Base-by-base conservation (phyloP, 2,329 filamentous ascomycete genomes). In the Epichloe coenophiala region DNA sequence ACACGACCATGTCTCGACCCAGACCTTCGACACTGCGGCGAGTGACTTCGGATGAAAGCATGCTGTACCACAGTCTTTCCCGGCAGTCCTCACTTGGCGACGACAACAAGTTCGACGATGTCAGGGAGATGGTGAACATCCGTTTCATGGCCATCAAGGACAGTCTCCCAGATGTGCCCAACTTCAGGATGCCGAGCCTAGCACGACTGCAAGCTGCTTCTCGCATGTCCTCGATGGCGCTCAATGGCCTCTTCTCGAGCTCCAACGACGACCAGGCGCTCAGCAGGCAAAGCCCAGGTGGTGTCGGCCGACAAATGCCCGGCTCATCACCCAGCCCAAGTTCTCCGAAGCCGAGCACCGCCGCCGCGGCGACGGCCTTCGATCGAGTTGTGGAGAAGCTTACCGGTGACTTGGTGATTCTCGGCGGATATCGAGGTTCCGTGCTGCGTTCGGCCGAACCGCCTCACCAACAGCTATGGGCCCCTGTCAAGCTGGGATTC, bases 361-460 rank as follows among this genome's bases (percentile, higher is more conserved):
- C 4, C 46, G 51, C 15, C 58, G 39, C 15, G 19, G 39, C 15
- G 19, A 59, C 63, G 19, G 56, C 67, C 59, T 63, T 80, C 55
- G 75, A 83, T 60, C 73, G 64, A 15, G 70, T 73, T 61, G 61
- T 95, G 45, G 80, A 84, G 45, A 71, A 80, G 5, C 69, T 95
- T 21, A 86, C 81, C 0, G 90, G 91, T 1, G 91, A 97, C 61
- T 65, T 97, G 7, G 88, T 97, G 7, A 74, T 96, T 33, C 76
- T 97, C 61, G 91, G 91, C 19, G 91, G 91, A 13, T 95, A 96
- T 62, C 78, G 91, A 56, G 91, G 91, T 3, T 95, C 90, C 0
- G 76, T 96, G n/a, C 67, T 97, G 33, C 81, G 90, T 33, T 94
- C 88, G 11, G 84, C 88, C 11, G 83, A 88, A 54, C 78, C 86